Evolutionary conservation across 805 yeast genomes (phyloP).

Genomic region (Candida nanaspora): DNA sequence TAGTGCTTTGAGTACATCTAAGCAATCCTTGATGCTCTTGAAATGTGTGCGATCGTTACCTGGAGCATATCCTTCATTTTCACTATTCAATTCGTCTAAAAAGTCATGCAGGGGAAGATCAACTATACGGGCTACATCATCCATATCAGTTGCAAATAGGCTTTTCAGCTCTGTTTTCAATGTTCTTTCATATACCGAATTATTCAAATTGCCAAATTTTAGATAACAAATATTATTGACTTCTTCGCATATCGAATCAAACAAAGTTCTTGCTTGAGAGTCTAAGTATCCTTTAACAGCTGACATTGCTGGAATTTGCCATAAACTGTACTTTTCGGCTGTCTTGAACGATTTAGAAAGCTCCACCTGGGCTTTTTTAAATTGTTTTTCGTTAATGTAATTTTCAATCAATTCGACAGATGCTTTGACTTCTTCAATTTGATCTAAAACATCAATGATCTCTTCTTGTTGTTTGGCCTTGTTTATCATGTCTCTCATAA

Average conservation of each 20-base stretch:
- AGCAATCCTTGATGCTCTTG: conserved; percentile 11
- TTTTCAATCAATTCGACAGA: conserved; percentile 61
- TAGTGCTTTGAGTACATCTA: conserved; percentile 31
- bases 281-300: conserved; percentile 46
- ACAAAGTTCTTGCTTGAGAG: conserved; percentile 50
- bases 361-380: conserved; percentile 37
- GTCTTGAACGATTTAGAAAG: conserved; percentile 30
- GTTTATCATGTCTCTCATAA: conserved; percentile 57
- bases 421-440: conserved; percentile 51
- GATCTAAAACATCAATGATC: conserved; percentile 62
- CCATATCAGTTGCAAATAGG: conserved; percentile 17
- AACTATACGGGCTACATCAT: conserved; percentile 20
- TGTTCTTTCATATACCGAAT: conserved; percentile 22
- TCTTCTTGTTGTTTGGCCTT: conserved; percentile 57
- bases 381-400: conserved; percentile 61
- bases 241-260: conserved; percentile 73
- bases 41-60: conserved; percentile 18
- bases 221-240: conserved; percentile 45
- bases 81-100: conserved; percentile 18
- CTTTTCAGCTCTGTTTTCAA: conserved; percentile 8
- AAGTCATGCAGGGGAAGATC: conserved; percentile 30
- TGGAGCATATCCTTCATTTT: conserved; percentile 16
- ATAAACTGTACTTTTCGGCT: conserved; percentile 46
- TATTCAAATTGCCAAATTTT: conserved; percentile 15
- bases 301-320: conserved; percentile 49